Percentiles rank a stretch among this genome's conserved stretches.
Evolutionary conservation across 192 early-diverging fungal species (phyloP).

Genomic region (Backusella australiensis): DNA sequence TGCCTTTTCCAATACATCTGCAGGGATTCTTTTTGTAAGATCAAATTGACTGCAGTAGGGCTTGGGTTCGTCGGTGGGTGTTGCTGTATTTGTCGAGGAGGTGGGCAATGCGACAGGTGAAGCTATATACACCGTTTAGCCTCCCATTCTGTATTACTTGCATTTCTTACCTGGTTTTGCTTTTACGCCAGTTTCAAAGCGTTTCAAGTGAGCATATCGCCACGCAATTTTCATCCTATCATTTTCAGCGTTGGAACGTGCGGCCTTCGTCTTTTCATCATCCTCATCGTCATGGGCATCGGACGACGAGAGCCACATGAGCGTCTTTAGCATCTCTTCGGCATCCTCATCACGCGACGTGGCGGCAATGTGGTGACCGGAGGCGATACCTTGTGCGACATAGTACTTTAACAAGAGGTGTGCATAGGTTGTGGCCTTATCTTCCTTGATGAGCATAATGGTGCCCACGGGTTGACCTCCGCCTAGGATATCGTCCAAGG

Average conservation of each 20-base stretch:
- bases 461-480: conserved; percentile 87
- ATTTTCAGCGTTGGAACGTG: conserved; percentile 31
- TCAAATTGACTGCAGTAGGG: conserved; percentile 86
- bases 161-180: conserved; percentile 37
- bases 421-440: conserved; percentile 80
- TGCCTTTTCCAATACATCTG: conserved; percentile 55
- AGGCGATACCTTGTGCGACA: conserved; percentile 80
- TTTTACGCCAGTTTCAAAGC: conserved; percentile 51
- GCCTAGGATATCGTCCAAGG: conserved; percentile 82
- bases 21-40: conserved; percentile 72
- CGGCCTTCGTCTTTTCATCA: conserved; percentile 38
- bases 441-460: conserved; percentile 73
- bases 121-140: neutral
- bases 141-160: too few species aligned
- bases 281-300: conserved; percentile 48
- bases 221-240: conserved; percentile 90
- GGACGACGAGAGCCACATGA: conserved; percentile 59
- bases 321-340: conserved; percentile 53
- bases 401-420: conserved; percentile 78
- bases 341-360: conserved; percentile 67
- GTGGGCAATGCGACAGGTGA: neutral
- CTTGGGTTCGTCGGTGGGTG: conserved; percentile 26
- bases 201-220: conserved; percentile 86
- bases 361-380: conserved; percentile 67
- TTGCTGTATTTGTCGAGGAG: neutral